Conservation (phyloP, 345 rosid species). For the Pugionium dolabratum region DNA sequence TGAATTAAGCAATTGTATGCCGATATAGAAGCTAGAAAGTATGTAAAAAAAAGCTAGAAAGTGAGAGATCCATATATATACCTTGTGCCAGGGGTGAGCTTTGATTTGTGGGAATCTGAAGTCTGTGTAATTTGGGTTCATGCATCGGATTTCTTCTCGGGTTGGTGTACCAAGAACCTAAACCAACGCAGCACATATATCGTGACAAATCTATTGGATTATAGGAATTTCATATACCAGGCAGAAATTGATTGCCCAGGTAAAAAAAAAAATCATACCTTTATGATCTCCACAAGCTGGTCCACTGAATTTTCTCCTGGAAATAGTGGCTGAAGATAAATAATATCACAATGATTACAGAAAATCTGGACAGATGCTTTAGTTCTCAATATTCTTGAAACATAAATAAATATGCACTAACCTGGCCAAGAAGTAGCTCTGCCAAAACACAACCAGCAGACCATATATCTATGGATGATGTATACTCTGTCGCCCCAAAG, state of each 20-base stretch:
- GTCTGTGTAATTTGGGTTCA: conserved; percentile 85
- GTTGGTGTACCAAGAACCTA: conserved; percentile 94
- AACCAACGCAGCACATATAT: conserved; percentile 26
- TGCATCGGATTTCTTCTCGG: conserved; percentile 90
- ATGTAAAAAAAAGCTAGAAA: background rate
- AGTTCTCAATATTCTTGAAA: background rate
- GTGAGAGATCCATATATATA: conserved; percentile 18
- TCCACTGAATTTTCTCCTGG: conserved; percentile 43
- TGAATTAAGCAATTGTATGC: conserved; percentile 6
- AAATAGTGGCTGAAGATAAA: conserved; percentile 59
- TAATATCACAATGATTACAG: conserved; percentile 11
- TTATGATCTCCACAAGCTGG: conserved; percentile 82
- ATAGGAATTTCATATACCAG: background rate
- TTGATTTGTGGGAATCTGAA: conserved; percentile 50
- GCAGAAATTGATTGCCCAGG: background rate
- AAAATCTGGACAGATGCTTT: background rate
- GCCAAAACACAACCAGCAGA: conserved; percentile 93
- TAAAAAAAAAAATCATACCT: conserved; percentile 48
- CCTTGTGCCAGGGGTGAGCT: conserved; percentile 81
- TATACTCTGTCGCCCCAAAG: conserved; percentile 68
- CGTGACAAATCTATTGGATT: background rate
- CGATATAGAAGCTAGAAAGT: background rate
- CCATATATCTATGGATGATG: conserved; percentile 87
- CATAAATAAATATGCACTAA: conserved; percentile 28
- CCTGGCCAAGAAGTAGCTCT: conserved; percentile 86